phyloP scores from a whole-genome alignment of 441 rosid species.

The Adansonia madagascariensis region DNA sequence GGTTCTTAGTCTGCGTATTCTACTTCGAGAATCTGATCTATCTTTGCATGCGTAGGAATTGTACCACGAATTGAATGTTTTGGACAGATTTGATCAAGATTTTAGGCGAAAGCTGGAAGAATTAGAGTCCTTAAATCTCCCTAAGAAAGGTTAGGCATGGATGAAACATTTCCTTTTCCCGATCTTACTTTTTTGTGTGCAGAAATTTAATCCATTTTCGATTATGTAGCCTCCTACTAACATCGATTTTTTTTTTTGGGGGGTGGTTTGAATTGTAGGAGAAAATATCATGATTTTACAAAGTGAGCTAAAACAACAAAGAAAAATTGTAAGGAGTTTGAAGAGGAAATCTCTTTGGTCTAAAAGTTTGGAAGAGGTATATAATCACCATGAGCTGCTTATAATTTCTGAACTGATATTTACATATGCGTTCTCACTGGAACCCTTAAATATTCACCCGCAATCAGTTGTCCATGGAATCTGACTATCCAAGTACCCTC shows the following conservation, averaged over 20 bases:
- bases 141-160: constrained; percentile 62
- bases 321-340: constrained; percentile 67
- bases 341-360: constrained; percentile 75
- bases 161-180: neutral
- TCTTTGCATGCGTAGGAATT: constrained; percentile 57
- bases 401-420: constrained; percentile 15
- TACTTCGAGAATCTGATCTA: constrained; percentile 28
- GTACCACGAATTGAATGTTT: constrained; percentile 75
- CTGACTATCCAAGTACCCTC: neutral
- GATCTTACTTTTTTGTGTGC: neutral
- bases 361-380: constrained; percentile 69
- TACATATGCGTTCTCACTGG: neutral
- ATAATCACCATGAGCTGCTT: constrained; percentile 19
- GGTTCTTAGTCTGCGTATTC: constrained; percentile 13
- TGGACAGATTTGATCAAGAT: constrained; percentile 88
- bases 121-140: constrained; percentile 66
- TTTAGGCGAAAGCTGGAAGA: constrained; percentile 62
- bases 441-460: neutral
- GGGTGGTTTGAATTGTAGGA: constrained; percentile 42
- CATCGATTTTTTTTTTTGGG: constrained; percentile 17
- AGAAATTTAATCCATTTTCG: neutral
- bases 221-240: constrained; percentile 23
- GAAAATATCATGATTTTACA: constrained; percentile 63
- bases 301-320: constrained; percentile 73
- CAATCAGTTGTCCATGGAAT: constrained; percentile 34